Base-by-base conservation (phyloP, 192 early-diverging fungal species). In the Phycomyces nitens region DNA sequence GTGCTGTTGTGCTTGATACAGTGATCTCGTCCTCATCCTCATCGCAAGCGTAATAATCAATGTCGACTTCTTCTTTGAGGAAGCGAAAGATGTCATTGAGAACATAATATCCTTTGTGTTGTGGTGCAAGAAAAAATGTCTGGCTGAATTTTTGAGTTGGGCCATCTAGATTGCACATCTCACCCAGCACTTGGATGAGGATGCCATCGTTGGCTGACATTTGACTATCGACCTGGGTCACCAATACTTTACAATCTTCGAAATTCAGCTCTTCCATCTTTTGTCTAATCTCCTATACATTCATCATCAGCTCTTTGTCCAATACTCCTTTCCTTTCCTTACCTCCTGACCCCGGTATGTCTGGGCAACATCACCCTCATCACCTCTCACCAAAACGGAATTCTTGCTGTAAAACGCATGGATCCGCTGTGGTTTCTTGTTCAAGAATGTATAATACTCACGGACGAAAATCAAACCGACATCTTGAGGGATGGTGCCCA, bases 1-100 rank as follows among this genome's bases (percentile, higher is more conserved):
- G 52, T 1, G 23, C 44, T 47, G 18, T 2, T 47, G 44, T 47
- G 12, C 2, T 3, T 11, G 44, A 18, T 18, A 47, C 12, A 47
- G 44, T n/a, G 15, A 3, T 3, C 5, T 47, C 44, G 12, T 47
- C 44, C 44, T 47, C 44, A 3, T 80, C 81, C 41, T 84, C 74
- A 52, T 84, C 86, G 41, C 84, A 87, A 57, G 71, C 69, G 15
- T 54, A 53, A 44, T 60, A 27, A 16, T 68, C 66, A 22, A 27
- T 61, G 5, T 68, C 53, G 22, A 68, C 59, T 43, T 68, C 93
- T 15, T 97, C 94, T 70, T 90, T 91, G 69, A 97, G 76, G 79
- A 89, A 95, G 62, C 95, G 89, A 82, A 97, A 89, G 63, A 97
- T 94, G 76, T 95, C 93, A 67, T 93, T 94, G 79, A 88, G 78